Conservation (phyloP, 257 asterid species). For the Ocimum tenuiflorum region DNA sequence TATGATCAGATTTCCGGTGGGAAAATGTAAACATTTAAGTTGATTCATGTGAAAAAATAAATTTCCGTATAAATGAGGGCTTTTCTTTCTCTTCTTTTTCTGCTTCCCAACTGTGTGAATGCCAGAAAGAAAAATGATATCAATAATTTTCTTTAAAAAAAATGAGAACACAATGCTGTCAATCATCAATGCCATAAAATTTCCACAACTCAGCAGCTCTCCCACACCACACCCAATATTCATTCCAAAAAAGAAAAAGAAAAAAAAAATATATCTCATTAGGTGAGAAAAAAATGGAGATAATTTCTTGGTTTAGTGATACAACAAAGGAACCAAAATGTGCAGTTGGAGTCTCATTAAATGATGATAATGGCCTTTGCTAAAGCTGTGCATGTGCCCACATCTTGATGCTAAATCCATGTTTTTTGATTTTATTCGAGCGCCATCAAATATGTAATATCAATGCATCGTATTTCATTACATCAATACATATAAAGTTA, state of each 20-base stretch:
- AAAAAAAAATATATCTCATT: background rate
- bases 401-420: background rate
- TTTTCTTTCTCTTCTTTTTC: background rate
- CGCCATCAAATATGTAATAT: background rate
- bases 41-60: slow-evolving; percentile 20
- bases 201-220: background rate
- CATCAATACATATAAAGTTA: no score
- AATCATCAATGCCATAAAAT: slow-evolving; percentile 9
- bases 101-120: slow-evolving; percentile 29
- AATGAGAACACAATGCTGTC: slow-evolving; percentile 1
- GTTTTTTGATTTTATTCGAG: slow-evolving; percentile 33
- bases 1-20: background rate
- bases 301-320: slow-evolving; percentile 33
- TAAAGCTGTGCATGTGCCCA: background rate
- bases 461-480: background rate
- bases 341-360: slow-evolving; percentile 58
- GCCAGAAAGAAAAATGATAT: background rate
- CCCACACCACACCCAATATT: background rate
- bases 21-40: slow-evolving; percentile 11
- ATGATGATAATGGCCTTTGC: slow-evolving; percentile 46
- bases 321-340: slow-evolving; percentile 4
- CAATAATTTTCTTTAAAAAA: background rate
- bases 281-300: slow-evolving; percentile 14
- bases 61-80: background rate
- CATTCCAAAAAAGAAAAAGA: background rate